These are phyloP conservation scores for Dacryopinax primogenitus DNA, from an alignment of 768 basidiomycete genomes.

Conservation along the genomic window DNA sequence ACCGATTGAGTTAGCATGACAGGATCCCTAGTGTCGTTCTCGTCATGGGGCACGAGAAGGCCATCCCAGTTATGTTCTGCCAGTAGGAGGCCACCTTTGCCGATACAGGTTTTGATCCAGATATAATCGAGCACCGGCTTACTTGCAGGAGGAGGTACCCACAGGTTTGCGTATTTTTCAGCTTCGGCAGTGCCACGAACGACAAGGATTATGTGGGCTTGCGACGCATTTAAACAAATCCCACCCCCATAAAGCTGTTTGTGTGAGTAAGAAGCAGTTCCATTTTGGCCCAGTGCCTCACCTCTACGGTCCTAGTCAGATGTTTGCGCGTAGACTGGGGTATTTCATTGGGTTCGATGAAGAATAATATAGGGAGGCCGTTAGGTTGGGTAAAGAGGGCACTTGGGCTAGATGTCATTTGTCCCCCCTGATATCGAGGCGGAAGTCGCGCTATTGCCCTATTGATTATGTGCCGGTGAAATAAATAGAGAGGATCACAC, in stretches of 20 bases:
- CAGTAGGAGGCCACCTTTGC: not conserved
- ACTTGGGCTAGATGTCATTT: not conserved
- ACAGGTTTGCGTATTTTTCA: not conserved
- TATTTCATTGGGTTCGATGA: conserved; percentile 3
- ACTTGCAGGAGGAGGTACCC: not conserved
- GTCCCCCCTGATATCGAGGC: too few relatives aligned
- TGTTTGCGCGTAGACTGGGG: not conserved
- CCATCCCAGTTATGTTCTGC: not conserved
- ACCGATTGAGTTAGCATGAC: too few relatives aligned
- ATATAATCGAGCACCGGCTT: not conserved
- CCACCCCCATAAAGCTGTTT: not conserved
- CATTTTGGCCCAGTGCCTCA: not conserved
- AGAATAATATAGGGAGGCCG: not conserved
- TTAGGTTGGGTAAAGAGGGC: not conserved
- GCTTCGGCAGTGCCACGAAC: not conserved
- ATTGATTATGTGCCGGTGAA: too few relatives aligned
- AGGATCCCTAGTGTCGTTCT: not conserved
- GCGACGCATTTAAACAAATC: not conserved
- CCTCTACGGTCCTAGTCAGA: not conserved
- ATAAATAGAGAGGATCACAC: too few relatives aligned
- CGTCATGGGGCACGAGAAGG: not conserved
- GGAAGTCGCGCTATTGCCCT: too few relatives aligned
- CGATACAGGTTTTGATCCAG: not conserved
- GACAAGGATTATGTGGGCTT: conserved; percentile 2
- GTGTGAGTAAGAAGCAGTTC: not conserved